Percentiles rank a stretch among this genome's conserved stretches.
phyloP scores from a whole-genome alignment of 1,139 yeast genomes.

The Debaryomycetaceae sp. region DNA sequence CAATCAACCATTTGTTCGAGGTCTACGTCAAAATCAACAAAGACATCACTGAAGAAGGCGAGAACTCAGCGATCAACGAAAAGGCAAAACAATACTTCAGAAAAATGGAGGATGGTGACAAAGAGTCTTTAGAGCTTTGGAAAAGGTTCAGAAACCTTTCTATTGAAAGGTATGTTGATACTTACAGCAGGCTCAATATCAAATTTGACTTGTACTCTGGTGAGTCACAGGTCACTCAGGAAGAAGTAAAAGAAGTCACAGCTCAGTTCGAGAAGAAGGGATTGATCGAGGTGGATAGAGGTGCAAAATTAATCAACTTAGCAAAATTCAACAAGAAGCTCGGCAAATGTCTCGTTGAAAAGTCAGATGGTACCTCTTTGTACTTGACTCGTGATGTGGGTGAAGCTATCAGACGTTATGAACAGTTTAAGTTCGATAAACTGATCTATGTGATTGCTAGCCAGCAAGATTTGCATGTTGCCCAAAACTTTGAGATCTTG shows the following conservation, averaged over 20 bases:
- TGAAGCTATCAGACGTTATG: constrained; percentile 89
- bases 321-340: constrained; percentile 84
- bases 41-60: constrained; percentile 77
- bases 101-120: constrained; percentile 92
- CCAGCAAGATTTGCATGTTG: constrained; percentile 93
- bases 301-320: constrained; percentile 87
- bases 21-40: constrained; percentile 87
- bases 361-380: constrained; percentile 93
- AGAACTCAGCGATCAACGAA: constrained; percentile 63
- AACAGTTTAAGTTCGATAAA: constrained; percentile 83
- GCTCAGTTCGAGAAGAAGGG: constrained; percentile 62
- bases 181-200: constrained; percentile 91
- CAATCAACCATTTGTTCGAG: constrained; percentile 91
- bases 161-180: constrained; percentile 77
- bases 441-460: constrained; percentile 94
- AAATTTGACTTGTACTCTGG: constrained; percentile 87
- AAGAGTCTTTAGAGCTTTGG: constrained; percentile 77
- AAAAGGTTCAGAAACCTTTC: constrained; percentile 84
- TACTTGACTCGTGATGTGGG: constrained; percentile 97
- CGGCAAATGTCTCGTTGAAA: constrained; percentile 91
- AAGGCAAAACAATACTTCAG: constrained; percentile 86
- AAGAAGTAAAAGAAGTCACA: constrained; percentile 65
- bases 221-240: constrained; percentile 87
- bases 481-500: constrained; percentile 92
- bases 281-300: constrained; percentile 81